These are phyloP conservation scores for Penicillium atrosanguineum DNA, from an alignment of 495 filamentous ascomycete genomes.

Conservation along the genomic window DNA sequence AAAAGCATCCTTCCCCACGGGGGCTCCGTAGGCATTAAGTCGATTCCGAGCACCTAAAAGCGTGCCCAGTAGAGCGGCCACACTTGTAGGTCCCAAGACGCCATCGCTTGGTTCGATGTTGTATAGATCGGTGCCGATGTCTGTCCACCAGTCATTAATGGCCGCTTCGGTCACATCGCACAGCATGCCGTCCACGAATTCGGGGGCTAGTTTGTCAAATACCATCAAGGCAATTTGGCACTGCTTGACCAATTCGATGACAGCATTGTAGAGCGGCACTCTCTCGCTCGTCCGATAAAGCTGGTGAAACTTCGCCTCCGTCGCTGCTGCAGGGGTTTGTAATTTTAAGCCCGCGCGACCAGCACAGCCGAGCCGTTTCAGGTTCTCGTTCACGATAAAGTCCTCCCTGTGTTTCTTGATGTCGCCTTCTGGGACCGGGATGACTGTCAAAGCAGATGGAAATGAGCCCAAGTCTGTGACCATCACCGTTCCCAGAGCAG, in stretches of 20 bases:
- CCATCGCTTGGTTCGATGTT: constrained; percentile 90
- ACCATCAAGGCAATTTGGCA: constrained; percentile 87
- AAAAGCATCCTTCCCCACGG: constrained; percentile 89
- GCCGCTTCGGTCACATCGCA: constrained; percentile 92
- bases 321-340: constrained; percentile 69
- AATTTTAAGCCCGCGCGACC: constrained; percentile 84
- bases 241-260: constrained; percentile 86
- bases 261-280: constrained; percentile 69
- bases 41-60: constrained; percentile 88
- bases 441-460: constrained; percentile 83
- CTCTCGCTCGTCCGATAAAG: constrained; percentile 84
- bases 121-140: constrained; percentile 86
- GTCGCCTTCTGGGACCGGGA: constrained; percentile 84
- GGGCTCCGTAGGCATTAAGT: constrained; percentile 74
- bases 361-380: constrained; percentile 90
- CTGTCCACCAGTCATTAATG: constrained; percentile 93
- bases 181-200: constrained; percentile 87
- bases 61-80: constrained; percentile 82
- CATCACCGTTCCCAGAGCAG: constrained; percentile 80
- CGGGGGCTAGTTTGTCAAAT: constrained; percentile 82
- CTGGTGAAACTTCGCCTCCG: constrained; percentile 87
- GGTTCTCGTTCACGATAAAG: constrained; percentile 92
- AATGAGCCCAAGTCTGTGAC: constrained; percentile 90
- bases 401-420: constrained; percentile 74
- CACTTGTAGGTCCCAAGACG: constrained; percentile 86